phyloP scores from a whole-genome alignment of 2,329 filamentous ascomycete species.

The Ophiocordyceps robertsii region DNA sequence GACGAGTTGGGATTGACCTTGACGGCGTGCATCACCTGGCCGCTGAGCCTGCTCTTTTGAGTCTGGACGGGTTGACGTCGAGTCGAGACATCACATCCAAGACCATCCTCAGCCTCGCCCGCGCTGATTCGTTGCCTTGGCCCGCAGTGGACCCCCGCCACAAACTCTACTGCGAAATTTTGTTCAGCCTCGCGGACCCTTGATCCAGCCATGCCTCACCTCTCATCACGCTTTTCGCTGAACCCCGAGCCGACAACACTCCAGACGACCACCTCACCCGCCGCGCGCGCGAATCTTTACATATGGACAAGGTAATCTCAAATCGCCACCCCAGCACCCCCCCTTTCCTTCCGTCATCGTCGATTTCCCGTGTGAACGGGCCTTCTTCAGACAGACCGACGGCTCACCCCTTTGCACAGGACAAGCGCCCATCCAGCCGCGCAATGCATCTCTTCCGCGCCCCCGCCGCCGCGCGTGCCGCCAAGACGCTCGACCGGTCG shows the following conservation, averaged over 20 bases:
- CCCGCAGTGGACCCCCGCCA: slow-evolving; percentile 6
- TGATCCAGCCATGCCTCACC: background rate
- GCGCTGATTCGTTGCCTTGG: too few species aligned
- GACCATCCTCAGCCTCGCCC: too few species aligned
- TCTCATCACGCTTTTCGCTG: background rate
- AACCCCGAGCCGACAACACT: too few species aligned
- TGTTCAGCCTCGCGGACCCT: slow-evolving; percentile 13
- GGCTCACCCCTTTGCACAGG: background rate
- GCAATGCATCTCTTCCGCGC: slow-evolving; percentile 55
- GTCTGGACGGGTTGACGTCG: background rate
- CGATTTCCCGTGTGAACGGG: background rate
- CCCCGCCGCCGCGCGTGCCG: slow-evolving; percentile 60
- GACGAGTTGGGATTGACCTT: background rate
- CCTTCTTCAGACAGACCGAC: background rate
- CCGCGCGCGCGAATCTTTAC: too few species aligned
- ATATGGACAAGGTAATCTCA: too few species aligned
- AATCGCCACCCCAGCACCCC: too few species aligned
- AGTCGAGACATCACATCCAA: slow-evolving; percentile 9
- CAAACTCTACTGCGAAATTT: slow-evolving; percentile 13
- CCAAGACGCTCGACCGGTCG: slow-evolving; percentile 67
- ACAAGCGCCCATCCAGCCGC: background rate
- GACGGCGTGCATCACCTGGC: background rate
- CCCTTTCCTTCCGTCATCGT: too few species aligned
- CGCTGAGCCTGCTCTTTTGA: background rate
- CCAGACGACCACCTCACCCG: too few species aligned